A percentile compares a stretch with the other conserved stretches of the same genome.
phyloP scores from a whole-genome alignment of 2,329 filamentous ascomycete genomes.

The Colletotrichum sojae region DNA sequence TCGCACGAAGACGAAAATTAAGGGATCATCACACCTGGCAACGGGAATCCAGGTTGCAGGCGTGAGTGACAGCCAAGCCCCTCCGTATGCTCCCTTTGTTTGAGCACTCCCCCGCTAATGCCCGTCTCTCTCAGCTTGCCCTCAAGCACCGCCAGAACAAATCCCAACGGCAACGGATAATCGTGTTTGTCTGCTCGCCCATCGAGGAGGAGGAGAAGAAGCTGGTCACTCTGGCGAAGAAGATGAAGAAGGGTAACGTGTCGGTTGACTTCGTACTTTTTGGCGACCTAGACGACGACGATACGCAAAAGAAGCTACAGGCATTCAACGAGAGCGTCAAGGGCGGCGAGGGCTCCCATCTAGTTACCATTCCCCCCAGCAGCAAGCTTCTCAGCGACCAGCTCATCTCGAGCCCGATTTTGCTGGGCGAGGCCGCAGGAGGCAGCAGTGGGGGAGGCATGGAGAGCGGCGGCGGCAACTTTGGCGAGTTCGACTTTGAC shows the following conservation, averaged over 20 bases:
- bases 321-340: constrained; percentile 96
- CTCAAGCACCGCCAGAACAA: constrained; percentile 99
- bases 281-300: constrained; percentile 91
- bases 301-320: constrained; percentile 90
- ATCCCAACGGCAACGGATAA: constrained; percentile 94
- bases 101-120: constrained; percentile 41
- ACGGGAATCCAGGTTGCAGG: constrained; percentile 96
- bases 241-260: constrained; percentile 98
- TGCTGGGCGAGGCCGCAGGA: constrained; percentile 82
- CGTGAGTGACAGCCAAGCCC: constrained; percentile 67
- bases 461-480: constrained; percentile 76
- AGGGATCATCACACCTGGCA: constrained; percentile 87
- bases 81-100: constrained; percentile 31
- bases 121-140: constrained; percentile 75
- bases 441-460: constrained; percentile 61
- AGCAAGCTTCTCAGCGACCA: constrained; percentile 94
- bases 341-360: constrained; percentile 89
- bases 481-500: constrained; percentile 84
- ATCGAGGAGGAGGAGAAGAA: constrained; percentile 91
- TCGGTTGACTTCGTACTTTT: constrained; percentile 96
- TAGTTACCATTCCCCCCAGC: constrained; percentile 91
- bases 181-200: constrained; percentile 96
- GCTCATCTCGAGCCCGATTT: constrained; percentile 89
- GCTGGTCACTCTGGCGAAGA: constrained; percentile 90
- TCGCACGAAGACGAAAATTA: constrained; percentile 91